These are phyloP conservation scores for Medicago lupulina DNA, from an alignment of 306 rosid species.

Conservation along the genomic window DNA sequence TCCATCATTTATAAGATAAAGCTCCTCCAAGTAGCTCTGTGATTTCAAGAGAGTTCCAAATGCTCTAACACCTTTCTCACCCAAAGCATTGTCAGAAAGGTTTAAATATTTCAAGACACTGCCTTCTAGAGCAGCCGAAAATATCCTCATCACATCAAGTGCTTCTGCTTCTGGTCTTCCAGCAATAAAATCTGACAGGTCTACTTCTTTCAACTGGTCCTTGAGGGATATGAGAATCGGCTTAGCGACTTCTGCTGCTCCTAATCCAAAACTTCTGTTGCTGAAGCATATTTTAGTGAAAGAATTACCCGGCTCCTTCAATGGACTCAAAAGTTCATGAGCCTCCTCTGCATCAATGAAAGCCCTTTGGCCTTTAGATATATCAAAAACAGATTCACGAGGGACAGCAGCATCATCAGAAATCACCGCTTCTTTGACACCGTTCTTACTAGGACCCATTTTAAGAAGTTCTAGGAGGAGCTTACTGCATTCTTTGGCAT, in stretches of 20 bases:
- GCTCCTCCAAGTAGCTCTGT: slow-evolving; percentile 75
- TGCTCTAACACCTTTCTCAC: slow-evolving; percentile 93
- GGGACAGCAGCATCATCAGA: slow-evolving; percentile 44
- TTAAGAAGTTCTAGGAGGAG: slow-evolving; percentile 84
- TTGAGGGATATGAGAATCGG: slow-evolving; percentile 73
- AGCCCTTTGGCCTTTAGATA: slow-evolving; percentile 74
- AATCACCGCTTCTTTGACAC: slow-evolving; percentile 43
- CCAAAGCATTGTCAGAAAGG: slow-evolving; percentile 89
- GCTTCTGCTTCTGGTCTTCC: slow-evolving; percentile 89
- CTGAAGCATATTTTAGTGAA: slow-evolving; percentile 93
- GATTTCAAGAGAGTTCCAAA: slow-evolving; percentile 83
- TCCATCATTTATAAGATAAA: slow-evolving; percentile 85
- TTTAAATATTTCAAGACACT: slow-evolving; percentile 68
- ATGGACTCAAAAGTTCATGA: slow-evolving; percentile 67
- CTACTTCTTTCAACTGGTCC: slow-evolving; percentile 82
- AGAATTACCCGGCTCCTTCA: slow-evolving; percentile 71
- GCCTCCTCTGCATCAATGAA: slow-evolving; percentile 90
- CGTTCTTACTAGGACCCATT: slow-evolving; percentile 56
- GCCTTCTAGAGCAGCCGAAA: slow-evolving; percentile 79
- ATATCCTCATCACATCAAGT: slow-evolving; percentile 75
- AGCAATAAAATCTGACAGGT: slow-evolving; percentile 82
- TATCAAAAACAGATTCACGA: slow-evolving; percentile 67
- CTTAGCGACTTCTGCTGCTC: slow-evolving; percentile 71
- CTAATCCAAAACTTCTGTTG: slow-evolving; percentile 82
- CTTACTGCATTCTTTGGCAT: slow-evolving; percentile 93